phyloP scores from a whole-genome alignment of 805 yeast species.

The Debaryomyces prosopidis region DNA sequence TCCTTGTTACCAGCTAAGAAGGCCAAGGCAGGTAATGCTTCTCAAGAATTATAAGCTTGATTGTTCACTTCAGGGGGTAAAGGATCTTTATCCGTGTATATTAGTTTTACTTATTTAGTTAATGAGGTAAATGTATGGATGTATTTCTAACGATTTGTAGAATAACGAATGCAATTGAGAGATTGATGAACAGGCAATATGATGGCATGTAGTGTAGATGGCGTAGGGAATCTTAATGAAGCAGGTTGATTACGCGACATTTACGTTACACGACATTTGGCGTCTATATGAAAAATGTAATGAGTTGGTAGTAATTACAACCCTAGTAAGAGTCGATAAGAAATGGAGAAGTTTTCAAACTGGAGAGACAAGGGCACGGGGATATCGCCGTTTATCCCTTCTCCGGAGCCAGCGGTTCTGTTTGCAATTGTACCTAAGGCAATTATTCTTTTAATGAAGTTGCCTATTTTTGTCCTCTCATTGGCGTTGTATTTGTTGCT shows the following conservation, averaged over 20 bases:
- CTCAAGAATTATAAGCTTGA: slow-evolving; percentile 58
- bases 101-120: slow-evolving; percentile 13
- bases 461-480: slow-evolving; percentile 27
- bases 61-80: neutral
- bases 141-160: neutral
- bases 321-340: neutral
- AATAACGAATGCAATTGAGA: too few species aligned
- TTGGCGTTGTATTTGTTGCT: slow-evolving; percentile 12
- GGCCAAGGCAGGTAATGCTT: slow-evolving; percentile 58
- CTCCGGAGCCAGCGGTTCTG: slow-evolving; percentile 21
- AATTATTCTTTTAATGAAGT: slow-evolving; percentile 17
- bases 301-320: too few species aligned
- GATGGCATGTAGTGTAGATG: too few species aligned
- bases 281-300: too few species aligned
- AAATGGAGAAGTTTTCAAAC: slow-evolving; percentile 79
- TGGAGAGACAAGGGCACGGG: slow-evolving; percentile 93
- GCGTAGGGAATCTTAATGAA: too few species aligned
- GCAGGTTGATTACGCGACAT: too few species aligned
- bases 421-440: slow-evolving; percentile 3
- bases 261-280: too few species aligned
- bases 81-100: slow-evolving; percentile 12
- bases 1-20: slow-evolving; percentile 84
- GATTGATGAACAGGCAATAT: too few species aligned
- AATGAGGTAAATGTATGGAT: slow-evolving; percentile 10
- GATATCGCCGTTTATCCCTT: slow-evolving; percentile 84